Evolutionary conservation across 2,329 filamentous ascomycete genomes (phyloP).

Genomic region (Whalleya microplaca): DNA sequence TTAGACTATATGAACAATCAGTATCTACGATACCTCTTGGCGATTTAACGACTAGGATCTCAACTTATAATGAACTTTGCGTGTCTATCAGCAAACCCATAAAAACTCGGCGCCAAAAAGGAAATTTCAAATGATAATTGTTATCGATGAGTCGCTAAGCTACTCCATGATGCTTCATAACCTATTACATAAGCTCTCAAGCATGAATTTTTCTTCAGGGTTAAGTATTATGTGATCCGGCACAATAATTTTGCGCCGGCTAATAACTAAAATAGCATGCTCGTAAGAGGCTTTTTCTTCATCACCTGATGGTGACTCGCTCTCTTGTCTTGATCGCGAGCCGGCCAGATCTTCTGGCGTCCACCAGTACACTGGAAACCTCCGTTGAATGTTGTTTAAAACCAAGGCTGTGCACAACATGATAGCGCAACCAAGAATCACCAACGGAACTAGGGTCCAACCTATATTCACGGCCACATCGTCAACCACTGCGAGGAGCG

Average conservation of each 20-base stretch:
- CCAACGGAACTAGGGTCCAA: slow-evolving; percentile 70
- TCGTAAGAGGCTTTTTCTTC: slow-evolving; percentile 10
- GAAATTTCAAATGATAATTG: too few species aligned
- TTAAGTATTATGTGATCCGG: slow-evolving; percentile 14
- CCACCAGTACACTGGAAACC: slow-evolving; percentile 75
- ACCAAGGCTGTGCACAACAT: slow-evolving; percentile 67
- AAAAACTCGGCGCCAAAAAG: too few species aligned
- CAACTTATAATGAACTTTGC: too few species aligned
- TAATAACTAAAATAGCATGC: slow-evolving; percentile 10
- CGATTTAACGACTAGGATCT: too few species aligned
- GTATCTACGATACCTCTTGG: too few species aligned
- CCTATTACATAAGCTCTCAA: slow-evolving; percentile 17
- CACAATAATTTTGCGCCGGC: slow-evolving; percentile 8
- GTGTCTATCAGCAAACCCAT: too few species aligned
- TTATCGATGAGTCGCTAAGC: too few species aligned
- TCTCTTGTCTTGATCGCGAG: not conserved
- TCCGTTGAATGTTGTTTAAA: slow-evolving; percentile 70
- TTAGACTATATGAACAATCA: too few species aligned
- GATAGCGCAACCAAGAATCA: slow-evolving; percentile 61
- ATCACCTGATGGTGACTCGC: slow-evolving; percentile 5
- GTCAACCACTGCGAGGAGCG: slow-evolving; percentile 68
- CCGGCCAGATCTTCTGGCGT: slow-evolving; percentile 43
- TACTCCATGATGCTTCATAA: slow-evolving; percentile 5
- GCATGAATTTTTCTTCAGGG: slow-evolving; percentile 16
- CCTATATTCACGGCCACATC: slow-evolving; percentile 58